phyloP scores from a whole-genome alignment of 495 filamentous ascomycete genomes.

The Penicillium angulare region DNA sequence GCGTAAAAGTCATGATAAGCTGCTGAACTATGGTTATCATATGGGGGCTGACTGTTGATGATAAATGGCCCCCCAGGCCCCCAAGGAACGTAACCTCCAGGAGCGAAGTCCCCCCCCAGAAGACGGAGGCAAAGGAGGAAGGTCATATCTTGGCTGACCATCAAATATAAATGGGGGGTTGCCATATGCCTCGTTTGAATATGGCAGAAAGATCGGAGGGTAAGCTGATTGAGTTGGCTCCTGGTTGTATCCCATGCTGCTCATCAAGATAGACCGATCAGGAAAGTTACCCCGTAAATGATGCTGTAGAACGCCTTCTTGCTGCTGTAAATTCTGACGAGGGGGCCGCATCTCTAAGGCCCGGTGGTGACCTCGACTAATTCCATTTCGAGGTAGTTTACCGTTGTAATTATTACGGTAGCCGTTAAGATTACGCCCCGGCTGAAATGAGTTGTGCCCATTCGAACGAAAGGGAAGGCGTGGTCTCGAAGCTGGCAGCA shows the following conservation, averaged over 20 bases:
- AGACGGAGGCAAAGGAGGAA: not conserved
- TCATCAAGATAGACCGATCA: not conserved
- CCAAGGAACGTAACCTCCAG: not conserved
- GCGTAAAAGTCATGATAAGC: not conserved
- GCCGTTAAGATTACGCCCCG: not conserved
- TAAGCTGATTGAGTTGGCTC: not conserved
- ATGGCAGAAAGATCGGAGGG: not conserved
- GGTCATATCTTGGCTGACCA: not conserved
- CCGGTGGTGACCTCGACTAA: not conserved
- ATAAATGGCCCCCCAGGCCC: not conserved
- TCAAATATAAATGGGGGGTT: not conserved
- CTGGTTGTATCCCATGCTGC: conserved; percentile 1
- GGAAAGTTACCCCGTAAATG: not conserved
- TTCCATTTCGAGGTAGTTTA: not conserved
- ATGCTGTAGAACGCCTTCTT: not conserved
- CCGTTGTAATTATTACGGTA: not conserved
- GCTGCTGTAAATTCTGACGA: not conserved
- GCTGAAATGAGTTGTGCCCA: not conserved
- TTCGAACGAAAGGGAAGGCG: not conserved
- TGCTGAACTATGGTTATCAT: not conserved
- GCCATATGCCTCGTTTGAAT: not conserved
- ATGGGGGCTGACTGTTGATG: not conserved
- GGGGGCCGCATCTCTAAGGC: not conserved
- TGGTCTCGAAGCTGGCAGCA: not conserved
- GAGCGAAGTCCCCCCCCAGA: not conserved